Base-by-base conservation (phyloP, 2,329 filamentous ascomycete genomes). In the Leptographium flavum region DNA sequence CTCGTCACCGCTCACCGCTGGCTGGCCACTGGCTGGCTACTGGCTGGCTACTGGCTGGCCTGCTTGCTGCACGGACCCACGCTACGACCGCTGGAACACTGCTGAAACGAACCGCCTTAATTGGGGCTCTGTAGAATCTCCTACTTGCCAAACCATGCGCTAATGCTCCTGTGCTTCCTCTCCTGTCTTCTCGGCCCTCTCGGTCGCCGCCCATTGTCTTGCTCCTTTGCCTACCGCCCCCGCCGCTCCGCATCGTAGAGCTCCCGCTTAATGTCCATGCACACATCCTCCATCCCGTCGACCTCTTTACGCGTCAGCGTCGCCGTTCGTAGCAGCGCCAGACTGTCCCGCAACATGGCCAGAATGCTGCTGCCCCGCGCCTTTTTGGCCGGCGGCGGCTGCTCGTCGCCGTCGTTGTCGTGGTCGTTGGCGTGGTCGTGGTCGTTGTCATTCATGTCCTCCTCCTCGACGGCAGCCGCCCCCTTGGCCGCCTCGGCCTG, bases 201-300 rank as follows among this genome's bases (percentile, higher is more conserved):
- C n/a, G n/a, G n/a, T n/a, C n/a, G n/a, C n/a, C 28, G 31, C 25
- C 32, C 25, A 28, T 11, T 15, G 8, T 8, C 15, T 33, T 3
- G n/a, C n/a, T 31, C 35, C 14, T 39, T 14, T 44, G 15, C 22
- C 42, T 64, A 51, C 48, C 70, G 60, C 32, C 74, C 71, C 49
- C 82, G 70, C 54, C 67, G 67, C 54, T 79, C 79, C 15, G 84
- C 85, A 46, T 80, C 76, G 58, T 83, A 83, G 43, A 88, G 70
- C 58, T 83, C 78, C 50, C 74, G 71, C 59, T 83, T 81, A 52
- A 90, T 76, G 58, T 90, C 82, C 66, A 88, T 85, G 57, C 92
- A 69, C 54, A 86, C 65, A 57, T 88, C 81, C 56, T 92, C 85
- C 52, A 92, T 70, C 57, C 81, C 71, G 48, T 79, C 71, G 44